Percentiles rank a stretch among this genome's conserved stretches.
These are phyloP conservation scores for Phoma sp. DNA, from an alignment of 2,329 filamentous ascomycete species.

Conservation along the genomic window DNA sequence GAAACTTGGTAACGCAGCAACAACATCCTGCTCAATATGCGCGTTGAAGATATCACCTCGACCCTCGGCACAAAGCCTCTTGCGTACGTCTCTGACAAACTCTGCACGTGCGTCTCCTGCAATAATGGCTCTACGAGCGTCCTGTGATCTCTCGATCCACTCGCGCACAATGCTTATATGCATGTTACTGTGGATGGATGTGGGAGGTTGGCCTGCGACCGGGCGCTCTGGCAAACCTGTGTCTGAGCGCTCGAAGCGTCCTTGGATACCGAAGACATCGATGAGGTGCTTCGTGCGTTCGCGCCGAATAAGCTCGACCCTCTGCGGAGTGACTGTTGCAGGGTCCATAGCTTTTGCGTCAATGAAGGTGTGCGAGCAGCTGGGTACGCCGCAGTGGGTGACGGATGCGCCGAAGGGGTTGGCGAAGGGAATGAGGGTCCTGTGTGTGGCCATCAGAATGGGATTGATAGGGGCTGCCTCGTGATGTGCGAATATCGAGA, in stretches of 20 bases:
- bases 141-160: slow-evolving; percentile 23
- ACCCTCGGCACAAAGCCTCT: slow-evolving; percentile 24
- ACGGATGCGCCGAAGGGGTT: slow-evolving; percentile 38
- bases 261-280: slow-evolving; percentile 24
- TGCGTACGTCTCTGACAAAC: slow-evolving; percentile 26
- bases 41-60: slow-evolving; percentile 34
- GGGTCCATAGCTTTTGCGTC: neutral
- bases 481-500: slow-evolving; percentile 34
- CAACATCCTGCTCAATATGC: slow-evolving; percentile 17
- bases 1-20: slow-evolving; percentile 35
- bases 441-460: slow-evolving; percentile 10
- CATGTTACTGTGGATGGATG: slow-evolving; percentile 33
- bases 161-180: slow-evolving; percentile 35
- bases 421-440: slow-evolving; percentile 28
- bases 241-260: slow-evolving; percentile 24
- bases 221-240: slow-evolving; percentile 39
- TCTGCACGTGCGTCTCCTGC: slow-evolving; percentile 8
- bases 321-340: neutral
- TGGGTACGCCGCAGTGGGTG: slow-evolving; percentile 30
- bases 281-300: slow-evolving; percentile 32
- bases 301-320: slow-evolving; percentile 20
- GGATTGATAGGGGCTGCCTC: slow-evolving; percentile 16
- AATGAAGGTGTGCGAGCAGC: slow-evolving; percentile 24
- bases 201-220: slow-evolving; percentile 23
- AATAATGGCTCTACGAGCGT: slow-evolving; percentile 13